Conservation (phyloP, 371 early-diverging fungal genomes). For the Blastocladiella emersonii region DNA sequence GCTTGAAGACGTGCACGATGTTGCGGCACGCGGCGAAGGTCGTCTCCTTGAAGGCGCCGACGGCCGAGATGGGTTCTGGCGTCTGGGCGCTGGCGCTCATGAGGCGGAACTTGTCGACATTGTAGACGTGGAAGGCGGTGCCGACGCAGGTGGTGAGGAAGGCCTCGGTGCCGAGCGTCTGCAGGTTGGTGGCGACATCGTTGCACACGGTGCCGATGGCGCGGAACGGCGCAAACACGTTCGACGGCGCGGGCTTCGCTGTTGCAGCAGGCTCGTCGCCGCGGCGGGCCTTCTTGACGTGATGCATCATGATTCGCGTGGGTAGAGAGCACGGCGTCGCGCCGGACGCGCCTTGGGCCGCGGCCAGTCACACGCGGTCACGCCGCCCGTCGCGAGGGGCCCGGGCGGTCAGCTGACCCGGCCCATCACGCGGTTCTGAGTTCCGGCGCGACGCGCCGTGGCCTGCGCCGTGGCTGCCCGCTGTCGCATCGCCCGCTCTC, state of each 20-base stretch:
- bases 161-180: constrained; percentile 57
- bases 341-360: no score
- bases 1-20: constrained; percentile 44
- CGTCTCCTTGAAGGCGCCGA: constrained; percentile 50
- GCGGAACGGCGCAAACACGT: constrained; percentile 63
- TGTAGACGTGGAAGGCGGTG: constrained; percentile 71
- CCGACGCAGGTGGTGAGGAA: constrained; percentile 77
- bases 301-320: no score
- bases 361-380: no score
- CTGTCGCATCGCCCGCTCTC: no score
- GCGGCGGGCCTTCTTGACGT: no score
- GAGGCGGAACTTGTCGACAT: constrained; percentile 15
- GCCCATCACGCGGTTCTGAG: no score
- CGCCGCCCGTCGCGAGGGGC: no score
- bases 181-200: constrained; percentile 60
- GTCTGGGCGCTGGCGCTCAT: constrained; percentile 46
- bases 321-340: no score
- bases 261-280: no score
- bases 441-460: no score
- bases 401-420: no score
- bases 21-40: constrained; percentile 62
- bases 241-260: background rate
- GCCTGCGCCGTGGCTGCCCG: no score
- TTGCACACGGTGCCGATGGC: constrained; percentile 79
- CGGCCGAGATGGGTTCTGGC: constrained; percentile 51